Percentiles rank a stretch among this genome's conserved stretches.
These are phyloP conservation scores for Aspergillus fumigatiaffinis DNA, from an alignment of 2,329 filamentous ascomycete species.

Conservation along the genomic window DNA sequence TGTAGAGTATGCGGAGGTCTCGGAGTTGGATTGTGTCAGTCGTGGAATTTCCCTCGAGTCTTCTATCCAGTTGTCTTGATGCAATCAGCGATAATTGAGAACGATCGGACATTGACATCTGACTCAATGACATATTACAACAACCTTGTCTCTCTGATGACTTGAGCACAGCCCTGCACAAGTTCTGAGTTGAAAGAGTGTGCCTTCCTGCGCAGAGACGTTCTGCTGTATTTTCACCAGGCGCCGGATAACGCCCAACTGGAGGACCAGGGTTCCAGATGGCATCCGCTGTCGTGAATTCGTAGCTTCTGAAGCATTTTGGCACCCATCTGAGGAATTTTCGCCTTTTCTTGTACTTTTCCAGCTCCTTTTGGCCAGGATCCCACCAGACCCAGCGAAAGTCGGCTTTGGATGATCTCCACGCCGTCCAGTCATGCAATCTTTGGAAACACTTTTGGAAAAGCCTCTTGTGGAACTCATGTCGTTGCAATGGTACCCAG, in stretches of 20 bases:
- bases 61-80: neutral
- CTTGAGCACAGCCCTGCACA: neutral
- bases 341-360: constrained; percentile 17
- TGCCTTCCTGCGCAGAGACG: neutral
- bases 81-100: neutral
- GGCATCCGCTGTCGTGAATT: constrained; percentile 18
- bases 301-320: constrained; percentile 24
- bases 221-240: neutral
- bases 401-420: constrained; percentile 33
- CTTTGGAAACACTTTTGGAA: constrained; percentile 17
- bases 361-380: constrained; percentile 23
- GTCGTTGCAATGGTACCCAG: constrained; percentile 33
- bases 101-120: neutral
- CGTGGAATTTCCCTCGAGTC: neutral
- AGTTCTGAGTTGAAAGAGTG: neutral
- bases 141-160: neutral
- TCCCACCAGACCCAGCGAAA: constrained; percentile 43
- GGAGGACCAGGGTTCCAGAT: constrained; percentile 24
- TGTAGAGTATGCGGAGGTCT: neutral
- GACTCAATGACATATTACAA: neutral
- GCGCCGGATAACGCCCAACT: constrained; percentile 2
- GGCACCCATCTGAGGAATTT: constrained; percentile 22
- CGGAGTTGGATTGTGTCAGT: neutral
- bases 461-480: constrained; percentile 26
- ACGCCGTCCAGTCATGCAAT: constrained; percentile 26